A percentile compares a stretch with the other conserved stretches of the same genome.
Conservation (phyloP, 164 flowering plant species). For the Liquidambar formosana region DNA sequence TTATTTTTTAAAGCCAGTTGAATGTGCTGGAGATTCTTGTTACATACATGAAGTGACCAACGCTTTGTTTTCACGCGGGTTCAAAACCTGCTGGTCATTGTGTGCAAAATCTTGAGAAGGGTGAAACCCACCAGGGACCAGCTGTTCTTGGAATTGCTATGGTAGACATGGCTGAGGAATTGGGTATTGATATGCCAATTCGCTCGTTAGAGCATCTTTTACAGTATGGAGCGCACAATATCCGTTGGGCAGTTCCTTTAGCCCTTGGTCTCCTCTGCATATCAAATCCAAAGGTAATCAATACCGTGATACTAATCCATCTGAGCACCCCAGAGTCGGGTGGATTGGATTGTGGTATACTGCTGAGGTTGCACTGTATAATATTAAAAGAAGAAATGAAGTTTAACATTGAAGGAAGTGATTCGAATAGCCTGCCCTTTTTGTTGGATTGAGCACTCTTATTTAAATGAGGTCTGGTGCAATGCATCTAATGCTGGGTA, state of each 20-base stretch:
- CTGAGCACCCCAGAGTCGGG: too few species aligned
- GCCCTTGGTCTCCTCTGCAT: conserved; percentile 96
- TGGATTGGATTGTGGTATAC: too few species aligned
- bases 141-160: conserved; percentile 99
- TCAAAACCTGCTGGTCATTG: conserved; percentile 94
- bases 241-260: conserved; percentile 89
- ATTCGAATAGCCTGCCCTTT: too few species aligned
- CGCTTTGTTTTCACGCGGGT: conserved; percentile 51
- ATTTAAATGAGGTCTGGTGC: neutral
- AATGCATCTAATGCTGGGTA: neutral
- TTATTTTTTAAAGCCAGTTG: neutral
- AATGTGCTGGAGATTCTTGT: conserved; percentile 2
- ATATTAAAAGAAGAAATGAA: too few species aligned
- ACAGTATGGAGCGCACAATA: conserved; percentile 92
- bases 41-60: conserved; percentile 1
- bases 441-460: too few species aligned
- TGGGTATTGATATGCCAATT: conserved; percentile 96
- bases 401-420: too few species aligned
- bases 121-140: conserved; percentile 94
- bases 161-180: conserved; percentile 98
- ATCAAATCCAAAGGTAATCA: conserved; percentile 89
- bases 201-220: conserved; percentile 94
- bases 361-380: too few species aligned
- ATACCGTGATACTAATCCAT: neutral
- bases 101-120: conserved; percentile 90